Evolutionary conservation across 2,329 filamentous ascomycete genomes (phyloP).

Genomic region (Fusarium paranaense): DNA sequence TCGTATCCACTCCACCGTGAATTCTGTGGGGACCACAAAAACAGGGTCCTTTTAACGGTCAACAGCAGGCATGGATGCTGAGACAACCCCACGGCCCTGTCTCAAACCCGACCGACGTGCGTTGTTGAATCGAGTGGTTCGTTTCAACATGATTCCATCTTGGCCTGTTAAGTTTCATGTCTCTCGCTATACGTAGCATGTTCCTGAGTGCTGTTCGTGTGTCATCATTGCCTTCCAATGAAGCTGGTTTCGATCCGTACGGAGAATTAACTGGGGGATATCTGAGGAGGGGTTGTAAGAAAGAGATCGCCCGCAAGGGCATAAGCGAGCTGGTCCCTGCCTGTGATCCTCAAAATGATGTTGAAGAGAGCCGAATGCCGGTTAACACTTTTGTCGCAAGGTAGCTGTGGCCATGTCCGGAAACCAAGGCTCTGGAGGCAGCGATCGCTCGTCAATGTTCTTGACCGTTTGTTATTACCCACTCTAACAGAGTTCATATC

Average conservation of each 20-base stretch:
- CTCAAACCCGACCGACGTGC: slow-evolving; percentile 9
- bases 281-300: slow-evolving; percentile 18
- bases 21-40: slow-evolving; percentile 17
- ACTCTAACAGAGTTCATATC: slow-evolving; percentile 1
- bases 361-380: slow-evolving; percentile 2
- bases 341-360: slow-evolving; percentile 23
- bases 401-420: background rate
- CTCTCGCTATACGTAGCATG: background rate
- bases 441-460: background rate
- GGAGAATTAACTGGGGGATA: slow-evolving; percentile 1
- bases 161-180: slow-evolving; percentile 1
- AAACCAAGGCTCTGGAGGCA: slow-evolving; percentile 15
- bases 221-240: background rate
- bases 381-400: background rate
- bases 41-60: slow-evolving; percentile 30
- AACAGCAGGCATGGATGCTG: slow-evolving; percentile 7
- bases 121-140: slow-evolving; percentile 15
- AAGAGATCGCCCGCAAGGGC: slow-evolving; percentile 36
- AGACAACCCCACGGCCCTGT: slow-evolving; percentile 21
- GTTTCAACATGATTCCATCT: background rate
- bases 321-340: slow-evolving; percentile 37
- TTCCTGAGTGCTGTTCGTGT: background rate
- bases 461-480: background rate
- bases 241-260: background rate
- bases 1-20: slow-evolving; percentile 25